Base-by-base conservation (phyloP, 345 rosid genomes). In the Durio zibethinus region DNA sequence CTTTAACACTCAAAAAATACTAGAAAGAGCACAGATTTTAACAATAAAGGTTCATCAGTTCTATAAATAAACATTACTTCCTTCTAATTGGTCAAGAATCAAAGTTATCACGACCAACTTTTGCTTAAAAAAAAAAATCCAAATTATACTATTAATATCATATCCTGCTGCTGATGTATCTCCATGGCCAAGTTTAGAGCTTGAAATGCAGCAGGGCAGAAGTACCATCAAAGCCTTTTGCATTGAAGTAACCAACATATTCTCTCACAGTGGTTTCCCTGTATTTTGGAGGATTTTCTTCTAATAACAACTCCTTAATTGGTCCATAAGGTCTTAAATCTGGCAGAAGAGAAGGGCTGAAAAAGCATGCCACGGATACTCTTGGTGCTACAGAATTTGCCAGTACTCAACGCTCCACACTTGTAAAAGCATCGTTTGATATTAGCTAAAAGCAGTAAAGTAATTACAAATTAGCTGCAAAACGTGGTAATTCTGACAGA, bases 281-380 rank as follows among this genome's bases (percentile, higher is more conserved):
- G 47, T 76, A 80, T 65, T 36, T 70, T 4, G 79, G 72, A 52
- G 83, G 83, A 76, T 76, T 80, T 10, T 76, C 83, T 71, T 80
- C 77, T 1, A 76, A 70, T 31, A 76, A 12, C 15, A 80, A 43
- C 56, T 80, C 85, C 43, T 77, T 21, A 20, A 83, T 79, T 9
- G 86, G 86, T 38, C 80, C 85, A 10, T 77, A 83, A 36, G 27
- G 29, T 61, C 74, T 82, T 0, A 48, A 38, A 1, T 56, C 76
- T 27, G 67, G 84, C 67, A 42, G 18, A 42, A 73, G 35, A 73
- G 16, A 2, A 1, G 81, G 71, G 72, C 63, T 74, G 76, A 84
- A 87, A 33, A 87, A 83, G 48, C 81, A 73, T 7, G 87, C 86
- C 74, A 84, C 83, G 1, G 88, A 87, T 25, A 83, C 68, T 63